A percentile compares a stretch with the other conserved stretches of the same genome.
These are phyloP conservation scores for Dunaliella primolecta DNA, from an alignment of 139 green algal genomes.

Conservation along the genomic window DNA sequence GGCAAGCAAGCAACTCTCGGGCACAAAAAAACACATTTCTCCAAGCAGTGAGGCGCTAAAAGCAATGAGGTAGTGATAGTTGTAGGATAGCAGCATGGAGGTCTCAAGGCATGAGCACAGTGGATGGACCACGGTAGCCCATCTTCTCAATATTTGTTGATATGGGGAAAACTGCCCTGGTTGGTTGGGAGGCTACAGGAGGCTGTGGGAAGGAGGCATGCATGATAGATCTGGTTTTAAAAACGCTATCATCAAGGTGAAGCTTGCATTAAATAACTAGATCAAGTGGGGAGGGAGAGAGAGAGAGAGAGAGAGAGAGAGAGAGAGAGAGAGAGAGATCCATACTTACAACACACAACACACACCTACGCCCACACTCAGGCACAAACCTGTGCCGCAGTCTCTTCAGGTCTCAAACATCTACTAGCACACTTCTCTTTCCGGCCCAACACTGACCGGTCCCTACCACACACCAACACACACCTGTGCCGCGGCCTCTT, in stretches of 20 bases:
- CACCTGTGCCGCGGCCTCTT: neutral
- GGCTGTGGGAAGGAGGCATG: too few species aligned
- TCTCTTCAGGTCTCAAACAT: neutral
- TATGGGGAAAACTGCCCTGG: too few species aligned
- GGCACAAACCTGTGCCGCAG: too few species aligned
- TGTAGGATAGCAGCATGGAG: neutral
- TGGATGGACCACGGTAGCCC: neutral
- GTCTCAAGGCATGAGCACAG: neutral
- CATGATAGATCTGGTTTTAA: neutral
- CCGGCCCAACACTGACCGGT: too few species aligned
- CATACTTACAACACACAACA: neutral
- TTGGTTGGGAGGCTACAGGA: too few species aligned
- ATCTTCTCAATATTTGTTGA: neutral
- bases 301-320: neutral
- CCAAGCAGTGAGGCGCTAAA: too few species aligned
- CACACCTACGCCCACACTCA: neutral
- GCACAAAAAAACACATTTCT: too few species aligned
- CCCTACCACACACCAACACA: neutral
- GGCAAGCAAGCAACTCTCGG: neutral
- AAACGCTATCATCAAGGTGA: neutral
- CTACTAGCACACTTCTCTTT: neutral
- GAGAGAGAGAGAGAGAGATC: neutral
- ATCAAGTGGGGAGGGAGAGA: neutral
- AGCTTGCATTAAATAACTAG: neutral
- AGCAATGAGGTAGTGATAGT: neutral